These are phyloP conservation scores for Debaryomyces subglobosus DNA, from an alignment of 1,139 yeast species.

Conservation along the genomic window DNA sequence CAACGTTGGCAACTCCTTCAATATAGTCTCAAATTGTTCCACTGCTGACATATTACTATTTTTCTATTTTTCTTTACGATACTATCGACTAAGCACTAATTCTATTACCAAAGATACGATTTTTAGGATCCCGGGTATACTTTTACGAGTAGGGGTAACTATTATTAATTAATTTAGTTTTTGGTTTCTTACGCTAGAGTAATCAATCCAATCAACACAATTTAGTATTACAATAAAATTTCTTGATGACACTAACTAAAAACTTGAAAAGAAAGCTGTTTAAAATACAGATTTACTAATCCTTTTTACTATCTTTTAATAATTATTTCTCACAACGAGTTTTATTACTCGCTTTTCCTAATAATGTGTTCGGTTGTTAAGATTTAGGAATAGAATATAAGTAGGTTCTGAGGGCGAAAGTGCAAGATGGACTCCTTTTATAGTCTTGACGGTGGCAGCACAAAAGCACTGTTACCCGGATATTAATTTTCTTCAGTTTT, in stretches of 20 bases:
- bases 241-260: slow-evolving; percentile 5
- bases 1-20: slow-evolving; percentile 72
- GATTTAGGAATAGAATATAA: background rate
- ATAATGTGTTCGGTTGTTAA: background rate
- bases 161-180: slow-evolving; percentile 5
- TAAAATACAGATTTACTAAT: slow-evolving; percentile 8
- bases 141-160: slow-evolving; percentile 8
- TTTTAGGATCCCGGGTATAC: slow-evolving; percentile 5
- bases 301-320: slow-evolving; percentile 4
- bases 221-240: slow-evolving; percentile 5
- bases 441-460: background rate
- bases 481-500: background rate
- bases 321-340: slow-evolving; percentile 1
- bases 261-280: slow-evolving; percentile 6
- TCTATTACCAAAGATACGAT: slow-evolving; percentile 2
- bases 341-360: background rate
- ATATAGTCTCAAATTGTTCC: slow-evolving; percentile 68
- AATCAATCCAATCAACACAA: slow-evolving; percentile 8
- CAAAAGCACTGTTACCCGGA: background rate
- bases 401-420: background rate
- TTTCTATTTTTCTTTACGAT: slow-evolving; percentile 7
- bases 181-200: slow-evolving; percentile 8
- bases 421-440: slow-evolving; percentile 12
- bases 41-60: slow-evolving; percentile 33
- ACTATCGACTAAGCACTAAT: slow-evolving; percentile 7